Percentiles rank a stretch among this genome's conserved stretches.
Conservation (phyloP, 768 basidiomycete genomes). For the Xerocomus brunneocitrinus region DNA sequence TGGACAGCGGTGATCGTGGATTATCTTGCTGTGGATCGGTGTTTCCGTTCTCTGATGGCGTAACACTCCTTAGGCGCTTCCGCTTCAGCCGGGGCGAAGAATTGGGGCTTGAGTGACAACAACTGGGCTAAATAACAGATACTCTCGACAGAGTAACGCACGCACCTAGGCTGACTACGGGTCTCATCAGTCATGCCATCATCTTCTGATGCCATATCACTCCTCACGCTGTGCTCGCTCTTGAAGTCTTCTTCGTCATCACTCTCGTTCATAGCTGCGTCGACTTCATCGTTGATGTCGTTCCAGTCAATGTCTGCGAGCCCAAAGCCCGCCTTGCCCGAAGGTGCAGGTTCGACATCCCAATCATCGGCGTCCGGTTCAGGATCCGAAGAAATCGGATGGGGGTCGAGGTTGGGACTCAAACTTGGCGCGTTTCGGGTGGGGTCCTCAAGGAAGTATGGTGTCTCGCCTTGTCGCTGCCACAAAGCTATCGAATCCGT, state of each 20-base stretch:
- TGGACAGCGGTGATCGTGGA: conserved; percentile 67
- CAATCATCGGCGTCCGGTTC: conserved; percentile 69
- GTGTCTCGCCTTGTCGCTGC: conserved; percentile 72
- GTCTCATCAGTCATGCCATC: conserved; percentile 46
- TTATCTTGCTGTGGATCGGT: conserved; percentile 36
- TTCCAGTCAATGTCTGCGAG: conserved; percentile 73
- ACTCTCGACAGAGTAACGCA: conserved; percentile 16
- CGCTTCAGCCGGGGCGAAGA: conserved; percentile 47
- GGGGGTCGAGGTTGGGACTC: conserved; percentile 43
- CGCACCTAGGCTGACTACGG: conserved; percentile 43
- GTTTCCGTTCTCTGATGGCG: conserved; percentile 58
- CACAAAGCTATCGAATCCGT: conserved; percentile 87
- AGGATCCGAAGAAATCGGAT: conserved; percentile 59
- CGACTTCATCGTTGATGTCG: conserved; percentile 81
- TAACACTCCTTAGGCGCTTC: conserved; percentile 68
- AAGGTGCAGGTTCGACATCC: conserved; percentile 43
- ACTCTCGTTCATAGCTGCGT: conserved; percentile 80
- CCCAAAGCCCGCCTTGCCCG: conserved; percentile 37
- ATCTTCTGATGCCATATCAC: conserved; percentile 45
- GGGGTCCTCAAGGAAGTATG: conserved; percentile 68
- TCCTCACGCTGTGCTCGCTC: conserved; percentile 41
- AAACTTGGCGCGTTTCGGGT: conserved; percentile 36
- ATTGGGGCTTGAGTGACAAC: conserved; percentile 31
- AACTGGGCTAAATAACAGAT: conserved; percentile 3
- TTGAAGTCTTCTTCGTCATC: conserved; percentile 47